Base-by-base conservation (phyloP, 441 rosid genomes). In the Isatis lusitanica region DNA sequence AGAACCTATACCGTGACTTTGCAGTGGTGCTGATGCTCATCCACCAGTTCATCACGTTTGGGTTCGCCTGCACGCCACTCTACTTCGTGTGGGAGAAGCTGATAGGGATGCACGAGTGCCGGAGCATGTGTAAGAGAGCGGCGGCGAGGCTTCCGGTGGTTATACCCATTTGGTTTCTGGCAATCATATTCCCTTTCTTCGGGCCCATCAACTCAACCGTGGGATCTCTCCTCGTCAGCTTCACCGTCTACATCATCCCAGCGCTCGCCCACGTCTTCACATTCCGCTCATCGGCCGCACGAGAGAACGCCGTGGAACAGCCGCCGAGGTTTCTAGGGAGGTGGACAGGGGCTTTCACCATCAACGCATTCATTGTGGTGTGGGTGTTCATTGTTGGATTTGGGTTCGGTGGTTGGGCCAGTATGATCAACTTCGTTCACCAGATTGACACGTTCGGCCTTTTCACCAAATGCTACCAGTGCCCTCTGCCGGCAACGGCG, bases 381-480 rank as follows among this genome's bases (percentile, higher is more conserved):
- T 88, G 92, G 92, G 92, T 88, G 9, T 60, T 83, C 0, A 70
- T 88, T 9, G 85, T 87, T 10, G 91, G 91, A 31, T 87, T 87
- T n/a, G 91, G 91, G 43, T 87, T 87, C 30, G 90, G 92, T 47
- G 92, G 92, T 9, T 87, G 92, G 92, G 90, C 90, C 0, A 87
- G 92, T 58, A 57, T 85, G 86, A 74, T 58, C 26, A 88, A 88
- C 62, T 88, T 88, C 79, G 73, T 88, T 16, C 86, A 82, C 82
- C 92, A 86, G 61, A 84, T 88, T 17, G 92, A 88, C 71, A 88
- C 92, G 3, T 88, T 88, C 24, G 92, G 92, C 10, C 80, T 86
- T 26, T 88, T 88, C 81, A 86, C 92, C 5, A 88, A 84, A 71
- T 88, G 92, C 26, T 88, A 86, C 81, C 92, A 88, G 24, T 88